Percentiles rank a stretch among this genome's conserved stretches.
These are phyloP conservation scores for Starmera amethionina DNA, from an alignment of 805 yeast species.

Conservation along the genomic window DNA sequence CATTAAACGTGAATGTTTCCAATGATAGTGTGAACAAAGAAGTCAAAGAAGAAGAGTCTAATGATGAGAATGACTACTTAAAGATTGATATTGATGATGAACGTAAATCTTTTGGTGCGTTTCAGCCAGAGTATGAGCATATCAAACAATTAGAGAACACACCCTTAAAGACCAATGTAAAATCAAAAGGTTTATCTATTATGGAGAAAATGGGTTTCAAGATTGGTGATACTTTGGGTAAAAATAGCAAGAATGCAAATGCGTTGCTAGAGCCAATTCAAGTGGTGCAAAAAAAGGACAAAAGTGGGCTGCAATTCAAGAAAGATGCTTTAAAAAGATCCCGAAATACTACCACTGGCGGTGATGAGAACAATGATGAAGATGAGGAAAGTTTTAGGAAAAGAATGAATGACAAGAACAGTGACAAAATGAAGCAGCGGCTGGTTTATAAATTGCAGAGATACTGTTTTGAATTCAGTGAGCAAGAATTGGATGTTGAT, in stretches of 20 bases:
- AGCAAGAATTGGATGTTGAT: conserved; percentile 20
- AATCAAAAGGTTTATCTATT: conserved; percentile 37
- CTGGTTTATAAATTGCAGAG: conserved; percentile 26
- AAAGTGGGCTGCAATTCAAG: conserved; percentile 14
- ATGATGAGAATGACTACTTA: too few species aligned
- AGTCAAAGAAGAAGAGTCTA: too few species aligned
- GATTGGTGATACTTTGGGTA: conserved; percentile 37
- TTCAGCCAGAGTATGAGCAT: too few species aligned
- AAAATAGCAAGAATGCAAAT: conserved; percentile 7
- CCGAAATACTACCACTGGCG: too few species aligned
- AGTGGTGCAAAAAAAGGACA: conserved; percentile 9
- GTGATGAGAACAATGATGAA: conserved; percentile 4
- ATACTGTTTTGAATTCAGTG: conserved; percentile 31
- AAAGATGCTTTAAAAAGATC: conserved; percentile 1
- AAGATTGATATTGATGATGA: too few species aligned
- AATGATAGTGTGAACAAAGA: too few species aligned
- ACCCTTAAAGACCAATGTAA: conserved; percentile 2
- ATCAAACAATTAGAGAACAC: conserved; percentile 1
- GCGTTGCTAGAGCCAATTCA: conserved; percentile 25
- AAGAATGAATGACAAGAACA: conserved; percentile 10
- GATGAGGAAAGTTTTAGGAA: conserved; percentile 9
- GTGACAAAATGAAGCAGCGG: conserved; percentile 5
- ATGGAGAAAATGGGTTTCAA: conserved; percentile 54
- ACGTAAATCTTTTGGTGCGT: too few species aligned
- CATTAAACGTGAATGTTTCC: too few species aligned